Evolutionary conservation across 495 filamentous ascomycete species (phyloP), one percentile per base, ranked within the genome.

Genomic region (Alectoria sarmentosa): DNA sequence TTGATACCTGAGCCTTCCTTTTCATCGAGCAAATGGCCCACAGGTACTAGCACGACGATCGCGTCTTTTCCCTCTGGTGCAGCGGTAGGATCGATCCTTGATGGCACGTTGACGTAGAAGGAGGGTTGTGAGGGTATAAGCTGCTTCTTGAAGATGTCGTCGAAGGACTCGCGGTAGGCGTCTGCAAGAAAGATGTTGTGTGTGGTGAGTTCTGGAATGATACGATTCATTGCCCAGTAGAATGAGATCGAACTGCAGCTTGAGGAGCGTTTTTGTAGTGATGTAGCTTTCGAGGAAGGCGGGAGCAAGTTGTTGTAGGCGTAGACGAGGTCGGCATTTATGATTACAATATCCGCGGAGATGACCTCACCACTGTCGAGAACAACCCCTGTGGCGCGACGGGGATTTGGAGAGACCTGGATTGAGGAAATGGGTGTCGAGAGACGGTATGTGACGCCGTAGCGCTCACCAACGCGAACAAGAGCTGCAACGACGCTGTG

Each of bases 121-220:
- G 81, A 84, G 2, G 86, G 86, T 41, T 88, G 79, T 3, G 75
- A 61, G 4, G 87, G 88, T 15, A 90, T 78, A 9, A 77, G 71
- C 65, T 89, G 84, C 15, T 80, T 65, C 61, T 88, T 82, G 76
- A 90, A 90, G 46, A 90, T 90, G 56, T 79, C 77, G 73, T 89
- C 86, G 70, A 90, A 90, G 26, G 80, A 84, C 66, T 85, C 84
- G 44, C 77, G 76, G 73, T 89, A 90, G 64, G 84, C 77, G 62
- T 87, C 82, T 9, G 86, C 86, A 26, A 90, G 79, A 75, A 90
- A 90, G 69, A 90, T 87, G 67, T 90, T 90, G 71, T 90, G 87
- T 13, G 84, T 81, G n/a, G 76, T 73, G 2, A 90, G 76, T 66
- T 84, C 78, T 0, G 84, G 82, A 4, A 89, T 71, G 38, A 76